Evolutionary conservation across 2,329 filamentous ascomycete species (phyloP).

Genomic region (Talaromyces sp.): DNA sequence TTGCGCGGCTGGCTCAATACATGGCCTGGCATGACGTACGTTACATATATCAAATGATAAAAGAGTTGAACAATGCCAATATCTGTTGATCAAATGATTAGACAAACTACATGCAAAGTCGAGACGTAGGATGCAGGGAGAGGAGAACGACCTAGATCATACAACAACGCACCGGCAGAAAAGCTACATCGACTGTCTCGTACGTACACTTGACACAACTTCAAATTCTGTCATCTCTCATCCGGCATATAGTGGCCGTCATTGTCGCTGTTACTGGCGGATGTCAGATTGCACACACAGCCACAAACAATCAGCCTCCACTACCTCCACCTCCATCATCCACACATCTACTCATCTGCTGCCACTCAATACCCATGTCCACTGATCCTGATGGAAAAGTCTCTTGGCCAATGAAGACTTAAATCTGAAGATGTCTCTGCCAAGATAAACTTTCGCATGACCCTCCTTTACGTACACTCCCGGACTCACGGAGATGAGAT

Average conservation of each 20-base stretch:
- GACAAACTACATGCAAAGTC: no score
- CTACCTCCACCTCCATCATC: neutral
- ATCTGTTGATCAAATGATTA: no score
- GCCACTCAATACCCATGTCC: neutral
- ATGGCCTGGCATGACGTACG: no score
- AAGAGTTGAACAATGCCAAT: no score
- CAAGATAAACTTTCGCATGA: neutral
- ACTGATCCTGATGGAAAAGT: neutral
- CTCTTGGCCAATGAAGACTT: neutral
- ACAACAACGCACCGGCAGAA: neutral
- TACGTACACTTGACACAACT: neutral
- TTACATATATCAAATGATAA: no score
- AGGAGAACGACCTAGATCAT: neutral
- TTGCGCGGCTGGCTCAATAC: neutral
- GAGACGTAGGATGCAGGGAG: no score
- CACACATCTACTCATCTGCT: neutral
- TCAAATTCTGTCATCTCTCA: neutral
- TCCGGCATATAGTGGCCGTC: neutral
- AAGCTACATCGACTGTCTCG: neutral
- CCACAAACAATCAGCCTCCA: conserved; percentile 3
- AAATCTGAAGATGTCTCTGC: neutral
- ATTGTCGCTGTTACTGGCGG: neutral
- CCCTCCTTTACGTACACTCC: neutral
- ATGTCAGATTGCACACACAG: neutral
- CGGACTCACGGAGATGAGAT: neutral